Evolutionary conservation across 768 basidiomycete species (phyloP), one percentile per base, ranked within the genome.

Genomic region (Mycena epipterygia): DNA sequence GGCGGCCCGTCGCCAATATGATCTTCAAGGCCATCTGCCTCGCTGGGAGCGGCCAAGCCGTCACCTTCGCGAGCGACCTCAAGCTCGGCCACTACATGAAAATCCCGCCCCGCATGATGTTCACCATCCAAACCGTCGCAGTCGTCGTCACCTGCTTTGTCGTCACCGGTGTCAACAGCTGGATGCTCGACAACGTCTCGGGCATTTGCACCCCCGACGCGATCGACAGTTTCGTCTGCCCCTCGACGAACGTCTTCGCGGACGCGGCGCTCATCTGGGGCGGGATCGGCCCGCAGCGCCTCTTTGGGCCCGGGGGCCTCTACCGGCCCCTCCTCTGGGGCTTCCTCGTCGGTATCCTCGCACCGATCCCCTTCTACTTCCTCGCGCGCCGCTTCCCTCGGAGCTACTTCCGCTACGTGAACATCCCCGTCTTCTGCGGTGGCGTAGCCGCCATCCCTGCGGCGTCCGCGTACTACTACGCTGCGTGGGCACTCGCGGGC

Each of bases 21-120:
- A 81, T 95, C 73, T 95, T 95, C 89, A 95, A 94, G 83, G 82
- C 85, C 17, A 85, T 87, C 73, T 87, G 86, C 29, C 90, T 86
- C 77, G 86, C 88, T 61, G 86, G 89, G 12, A 86, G 87, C 37
- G 80, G 80, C 64, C 93, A 95, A 77, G 90, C 91, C 0, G 79
- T 91, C 64, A 80, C 83, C 32, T 95, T 93, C 75, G 83, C 90
- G 14, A 88, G 89, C 48, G 91, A 94, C 76, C 83, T 96, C 76
- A 97, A 97, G 82, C 88, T 95, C 58, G 95, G 93, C 23, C 93
- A 95, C 77, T 96, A 95, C 83, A 93, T 94, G 92, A 95, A 96
- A 83, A 84, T 96, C 56, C 93, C 94, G 14, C 95, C 95, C 52
- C 89, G 93, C 67, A 82, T 89, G 71, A 93, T 95, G 88, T 96